Evolutionary conservation across 2,329 filamentous ascomycete genomes (phyloP).

Genomic region (Fusarium sulawesiense): DNA sequence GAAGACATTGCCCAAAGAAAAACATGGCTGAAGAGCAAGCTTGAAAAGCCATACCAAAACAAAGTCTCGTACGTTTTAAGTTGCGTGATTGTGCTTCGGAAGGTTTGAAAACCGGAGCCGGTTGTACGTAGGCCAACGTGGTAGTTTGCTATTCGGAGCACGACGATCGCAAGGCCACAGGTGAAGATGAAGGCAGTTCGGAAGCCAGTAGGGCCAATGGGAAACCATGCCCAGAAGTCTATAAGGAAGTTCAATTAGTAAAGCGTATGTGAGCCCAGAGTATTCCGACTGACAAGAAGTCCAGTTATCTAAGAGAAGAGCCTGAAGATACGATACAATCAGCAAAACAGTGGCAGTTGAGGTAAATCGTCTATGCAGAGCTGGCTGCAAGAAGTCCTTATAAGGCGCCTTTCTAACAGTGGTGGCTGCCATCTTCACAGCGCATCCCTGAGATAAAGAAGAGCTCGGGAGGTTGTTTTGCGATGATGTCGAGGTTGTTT

Average conservation of each 20-base stretch:
- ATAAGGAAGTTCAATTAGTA: conserved; percentile 16
- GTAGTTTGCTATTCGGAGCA: conserved; percentile 86
- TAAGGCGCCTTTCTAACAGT: conserved; percentile 72
- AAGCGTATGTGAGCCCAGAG: background rate
- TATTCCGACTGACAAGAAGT: conserved; percentile 69
- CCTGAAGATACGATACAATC: conserved; percentile 76
- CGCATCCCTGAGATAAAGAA: conserved; percentile 55
- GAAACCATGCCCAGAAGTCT: conserved; percentile 91
- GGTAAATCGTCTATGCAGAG: conserved; percentile 87
- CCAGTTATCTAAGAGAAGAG: conserved; percentile 76
- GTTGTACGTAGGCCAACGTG: conserved; percentile 80
- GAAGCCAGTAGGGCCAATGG: conserved; percentile 78
- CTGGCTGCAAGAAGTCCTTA: conserved; percentile 90
- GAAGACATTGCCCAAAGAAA: conserved; percentile 78
- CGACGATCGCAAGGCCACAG: conserved; percentile 79
- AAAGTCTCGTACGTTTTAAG: conserved; percentile 75
- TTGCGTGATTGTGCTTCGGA: conserved; percentile 67
- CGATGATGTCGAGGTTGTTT: conserved; percentile 31
- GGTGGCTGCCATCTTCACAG: conserved; percentile 63
- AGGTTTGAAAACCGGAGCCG: conserved; percentile 72
- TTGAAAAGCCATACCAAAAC: conserved; percentile 81
- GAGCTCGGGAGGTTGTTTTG: conserved; percentile 26
- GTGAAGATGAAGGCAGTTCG: conserved; percentile 81
- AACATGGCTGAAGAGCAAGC: conserved; percentile 81
- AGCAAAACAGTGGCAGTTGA: conserved; percentile 78